A percentile compares a stretch with the other conserved stretches of the same genome.
Conservation (phyloP, 352 stramenopile species). For the Phytophthora melonis region DNA sequence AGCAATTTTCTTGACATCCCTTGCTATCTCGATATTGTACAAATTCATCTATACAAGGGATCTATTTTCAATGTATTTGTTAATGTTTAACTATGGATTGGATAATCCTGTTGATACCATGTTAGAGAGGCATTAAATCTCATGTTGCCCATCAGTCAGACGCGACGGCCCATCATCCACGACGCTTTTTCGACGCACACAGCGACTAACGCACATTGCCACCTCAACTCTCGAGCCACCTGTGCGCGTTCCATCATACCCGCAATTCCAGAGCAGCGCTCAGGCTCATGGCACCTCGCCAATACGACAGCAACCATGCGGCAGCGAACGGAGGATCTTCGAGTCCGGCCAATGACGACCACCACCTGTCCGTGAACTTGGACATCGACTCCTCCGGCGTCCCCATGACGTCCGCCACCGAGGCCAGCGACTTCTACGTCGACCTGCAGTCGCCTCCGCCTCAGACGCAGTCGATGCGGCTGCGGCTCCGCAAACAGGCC, state of each 20-base stretch:
- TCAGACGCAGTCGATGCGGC: constrained; percentile 51
- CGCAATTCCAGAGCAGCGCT: constrained; percentile 7
- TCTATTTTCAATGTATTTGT: neutral
- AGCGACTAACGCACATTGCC: constrained; percentile 11
- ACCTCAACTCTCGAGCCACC: constrained; percentile 7
- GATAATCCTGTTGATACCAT: neutral
- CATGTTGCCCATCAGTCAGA: constrained; percentile 13
- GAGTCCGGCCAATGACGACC: constrained; percentile 9
- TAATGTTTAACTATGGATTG: neutral
- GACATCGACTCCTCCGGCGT: constrained; percentile 26
- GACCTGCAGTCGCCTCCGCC: constrained; percentile 37
- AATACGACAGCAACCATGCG: constrained; percentile 21
- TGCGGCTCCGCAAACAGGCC: constrained; percentile 47
- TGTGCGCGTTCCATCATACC: constrained; percentile 13
- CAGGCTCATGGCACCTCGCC: constrained; percentile 18
- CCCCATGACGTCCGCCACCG: constrained; percentile 30
- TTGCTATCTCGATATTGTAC: constrained; percentile 6
- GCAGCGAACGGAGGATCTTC: constrained; percentile 16
- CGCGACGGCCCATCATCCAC: constrained; percentile 28
- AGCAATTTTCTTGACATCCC: constrained; percentile 18
- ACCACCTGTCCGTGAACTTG: constrained; percentile 34
- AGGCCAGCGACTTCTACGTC: constrained; percentile 34
- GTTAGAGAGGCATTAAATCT: constrained; percentile 2
- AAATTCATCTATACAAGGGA: constrained; percentile 2
- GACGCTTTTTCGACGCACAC: constrained; percentile 17